Conservation (phyloP, 192 early-diverging fungal genomes). For the Linnemannia hyalina region DNA sequence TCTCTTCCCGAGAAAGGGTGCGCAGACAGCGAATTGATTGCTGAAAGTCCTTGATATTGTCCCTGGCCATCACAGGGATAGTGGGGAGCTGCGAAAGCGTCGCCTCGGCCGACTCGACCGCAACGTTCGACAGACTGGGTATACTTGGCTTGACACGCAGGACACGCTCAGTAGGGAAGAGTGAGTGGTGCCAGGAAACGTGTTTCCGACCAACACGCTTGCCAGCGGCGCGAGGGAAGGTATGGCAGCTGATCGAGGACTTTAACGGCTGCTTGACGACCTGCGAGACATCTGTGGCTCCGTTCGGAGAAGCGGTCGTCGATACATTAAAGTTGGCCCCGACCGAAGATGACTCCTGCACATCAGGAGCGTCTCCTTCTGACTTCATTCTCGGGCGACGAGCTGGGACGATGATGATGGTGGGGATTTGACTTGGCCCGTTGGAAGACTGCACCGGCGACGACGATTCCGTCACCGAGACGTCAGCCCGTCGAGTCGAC, state of each 20-base stretch:
- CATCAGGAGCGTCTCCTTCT: constrained; percentile 9
- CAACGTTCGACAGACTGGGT: constrained; percentile 42
- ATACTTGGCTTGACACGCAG: constrained; percentile 47
- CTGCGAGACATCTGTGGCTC: constrained; percentile 9
- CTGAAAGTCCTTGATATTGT: constrained; percentile 39
- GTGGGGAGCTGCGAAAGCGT: constrained; percentile 27
- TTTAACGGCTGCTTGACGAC: constrained; percentile 13
- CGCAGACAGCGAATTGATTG: constrained; percentile 50
- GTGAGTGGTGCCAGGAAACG: constrained; percentile 51
- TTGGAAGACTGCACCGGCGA: not conserved
- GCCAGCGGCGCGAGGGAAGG: constrained; percentile 32
- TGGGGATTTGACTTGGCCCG: not conserved
- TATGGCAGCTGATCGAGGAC: constrained; percentile 52
- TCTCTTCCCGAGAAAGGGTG: constrained; percentile 43
- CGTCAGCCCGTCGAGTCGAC: not conserved
- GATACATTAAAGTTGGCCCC: not conserved
- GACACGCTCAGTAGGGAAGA: constrained; percentile 45
- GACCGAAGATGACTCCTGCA: not conserved
- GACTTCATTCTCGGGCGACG: constrained; percentile 18
- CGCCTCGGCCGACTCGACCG: constrained; percentile 32
- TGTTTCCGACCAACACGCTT: constrained; percentile 43
- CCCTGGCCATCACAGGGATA: constrained; percentile 41
- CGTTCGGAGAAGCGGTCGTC: not conserved
- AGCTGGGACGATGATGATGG: not conserved
- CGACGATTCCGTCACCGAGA: not conserved